Conservation (phyloP, 177 flowering plant genomes). For the Telopea speciosissima region DNA sequence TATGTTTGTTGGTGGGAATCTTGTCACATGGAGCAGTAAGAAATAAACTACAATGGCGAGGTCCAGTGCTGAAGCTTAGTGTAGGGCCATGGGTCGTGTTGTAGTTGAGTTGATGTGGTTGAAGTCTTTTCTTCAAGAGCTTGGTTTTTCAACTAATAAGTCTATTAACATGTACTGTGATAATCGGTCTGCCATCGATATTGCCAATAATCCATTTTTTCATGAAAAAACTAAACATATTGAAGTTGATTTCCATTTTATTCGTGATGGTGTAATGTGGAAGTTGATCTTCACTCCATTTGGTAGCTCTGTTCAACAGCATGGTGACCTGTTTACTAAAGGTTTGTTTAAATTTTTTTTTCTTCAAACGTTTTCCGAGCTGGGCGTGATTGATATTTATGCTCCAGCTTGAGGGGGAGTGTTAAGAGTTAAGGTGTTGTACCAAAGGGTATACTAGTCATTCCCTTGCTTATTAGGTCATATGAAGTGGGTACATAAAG, state of each 20-base stretch:
- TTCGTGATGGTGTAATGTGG: too few relatives aligned
- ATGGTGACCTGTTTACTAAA: too few relatives aligned
- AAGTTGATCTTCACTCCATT: too few relatives aligned
- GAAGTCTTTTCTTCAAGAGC: not conserved
- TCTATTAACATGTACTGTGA: not conserved
- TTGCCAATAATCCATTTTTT: not conserved
- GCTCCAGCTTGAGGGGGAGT: not conserved
- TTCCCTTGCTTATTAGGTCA: too few relatives aligned
- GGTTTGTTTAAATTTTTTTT: too few relatives aligned
- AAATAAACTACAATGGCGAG: not conserved
- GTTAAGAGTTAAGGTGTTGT: not conserved
- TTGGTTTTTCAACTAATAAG: not conserved
- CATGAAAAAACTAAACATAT: not conserved
- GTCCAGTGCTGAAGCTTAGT: not conserved
- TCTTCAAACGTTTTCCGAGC: not conserved
- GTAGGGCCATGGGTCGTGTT: not conserved
- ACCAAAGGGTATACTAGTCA: too few relatives aligned
- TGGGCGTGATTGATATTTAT: not conserved
- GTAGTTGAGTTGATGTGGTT: not conserved
- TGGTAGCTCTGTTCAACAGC: too few relatives aligned
- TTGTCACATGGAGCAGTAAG: not conserved
- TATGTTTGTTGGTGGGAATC: not conserved
- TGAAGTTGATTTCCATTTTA: not conserved
- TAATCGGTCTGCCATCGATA: not conserved
- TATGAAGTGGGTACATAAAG: too few relatives aligned